Evolutionary conservation across 1,139 yeast species (phyloP).

Genomic region (Pneumocystis oryctolagi): DNA sequence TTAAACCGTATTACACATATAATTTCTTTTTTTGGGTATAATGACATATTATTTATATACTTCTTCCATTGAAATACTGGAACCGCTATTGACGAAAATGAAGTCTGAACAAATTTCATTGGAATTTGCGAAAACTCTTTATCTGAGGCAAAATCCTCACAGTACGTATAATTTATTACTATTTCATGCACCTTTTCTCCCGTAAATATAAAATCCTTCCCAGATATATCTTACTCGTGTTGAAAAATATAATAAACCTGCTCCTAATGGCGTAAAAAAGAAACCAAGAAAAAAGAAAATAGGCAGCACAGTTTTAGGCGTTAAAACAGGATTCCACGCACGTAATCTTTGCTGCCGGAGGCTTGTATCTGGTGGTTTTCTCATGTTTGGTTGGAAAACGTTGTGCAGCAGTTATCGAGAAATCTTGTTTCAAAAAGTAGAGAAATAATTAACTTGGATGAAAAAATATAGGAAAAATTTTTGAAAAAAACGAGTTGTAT

Average conservation of each 20-base stretch:
- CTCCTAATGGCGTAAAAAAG: slow-evolving; percentile 85
- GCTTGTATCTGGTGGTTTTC: slow-evolving; percentile 25
- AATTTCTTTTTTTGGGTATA: slow-evolving; percentile 19
- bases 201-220: background rate
- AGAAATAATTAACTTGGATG: too few relatives aligned
- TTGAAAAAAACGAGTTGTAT: too few relatives aligned
- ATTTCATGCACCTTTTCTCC: slow-evolving; percentile 46
- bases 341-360: slow-evolving; percentile 34
- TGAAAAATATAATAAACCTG: slow-evolving; percentile 72
- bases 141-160: slow-evolving; percentile 43
- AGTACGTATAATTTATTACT: slow-evolving; percentile 65
- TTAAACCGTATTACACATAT: slow-evolving; percentile 68
- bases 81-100: slow-evolving; percentile 14
- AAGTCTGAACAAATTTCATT: slow-evolving; percentile 9
- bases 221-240: slow-evolving; percentile 23
- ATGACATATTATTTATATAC: background rate
- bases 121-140: slow-evolving; percentile 43
- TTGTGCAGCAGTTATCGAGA: too few relatives aligned
- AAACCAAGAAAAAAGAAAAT: slow-evolving; percentile 58
- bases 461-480: too few relatives aligned
- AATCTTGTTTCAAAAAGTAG: too few relatives aligned
- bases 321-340: slow-evolving; percentile 61
- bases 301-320: slow-evolving; percentile 82
- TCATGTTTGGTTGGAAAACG: background rate
- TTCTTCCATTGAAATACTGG: slow-evolving; percentile 8